phyloP scores from a whole-genome alignment of 2,329 filamentous ascomycete species.

The Aureobasidium leucospermi region DNA sequence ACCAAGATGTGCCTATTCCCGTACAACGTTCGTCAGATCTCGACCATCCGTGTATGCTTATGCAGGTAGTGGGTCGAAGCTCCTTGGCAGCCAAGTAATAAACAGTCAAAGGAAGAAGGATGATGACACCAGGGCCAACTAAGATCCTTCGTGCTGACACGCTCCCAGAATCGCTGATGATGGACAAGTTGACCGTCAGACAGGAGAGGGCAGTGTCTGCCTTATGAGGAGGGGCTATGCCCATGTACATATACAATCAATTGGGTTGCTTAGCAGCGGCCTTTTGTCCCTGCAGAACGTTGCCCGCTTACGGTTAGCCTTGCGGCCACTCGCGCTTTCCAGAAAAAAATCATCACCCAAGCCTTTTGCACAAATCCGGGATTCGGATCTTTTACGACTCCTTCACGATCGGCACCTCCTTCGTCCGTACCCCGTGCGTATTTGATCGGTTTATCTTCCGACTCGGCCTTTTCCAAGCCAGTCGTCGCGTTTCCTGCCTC shows the following conservation, averaged over 20 bases:
- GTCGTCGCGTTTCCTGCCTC: neutral
- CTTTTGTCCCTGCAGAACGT: slow-evolving; percentile 8
- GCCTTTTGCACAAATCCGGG: neutral
- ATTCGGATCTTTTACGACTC: neutral
- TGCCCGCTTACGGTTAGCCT: slow-evolving; percentile 6
- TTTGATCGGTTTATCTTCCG: neutral
- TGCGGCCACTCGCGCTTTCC: slow-evolving; percentile 10
- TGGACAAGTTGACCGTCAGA: slow-evolving; percentile 2
- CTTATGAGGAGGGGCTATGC: slow-evolving; percentile 5
- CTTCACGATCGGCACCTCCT: neutral
- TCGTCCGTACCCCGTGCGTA: neutral
- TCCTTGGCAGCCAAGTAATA: slow-evolving; percentile 10
- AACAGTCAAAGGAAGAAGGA: neutral
- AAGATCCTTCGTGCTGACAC: neutral
- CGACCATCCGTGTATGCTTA: slow-evolving; percentile 3
- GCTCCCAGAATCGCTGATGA: neutral
- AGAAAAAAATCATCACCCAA: slow-evolving; percentile 5
- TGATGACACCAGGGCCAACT: slow-evolving; percentile 5
- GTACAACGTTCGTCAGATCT: slow-evolving; percentile 6
- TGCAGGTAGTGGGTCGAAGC: slow-evolving; percentile 5
- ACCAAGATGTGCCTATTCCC: slow-evolving; percentile 5
- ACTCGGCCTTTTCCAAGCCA: slow-evolving; percentile 6
- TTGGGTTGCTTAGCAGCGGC: slow-evolving; percentile 9
- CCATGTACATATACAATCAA: slow-evolving; percentile 7
- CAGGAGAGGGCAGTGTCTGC: neutral